phyloP scores from a whole-genome alignment of 768 basidiomycete genomes.

The Mycena capillaripes region DNA sequence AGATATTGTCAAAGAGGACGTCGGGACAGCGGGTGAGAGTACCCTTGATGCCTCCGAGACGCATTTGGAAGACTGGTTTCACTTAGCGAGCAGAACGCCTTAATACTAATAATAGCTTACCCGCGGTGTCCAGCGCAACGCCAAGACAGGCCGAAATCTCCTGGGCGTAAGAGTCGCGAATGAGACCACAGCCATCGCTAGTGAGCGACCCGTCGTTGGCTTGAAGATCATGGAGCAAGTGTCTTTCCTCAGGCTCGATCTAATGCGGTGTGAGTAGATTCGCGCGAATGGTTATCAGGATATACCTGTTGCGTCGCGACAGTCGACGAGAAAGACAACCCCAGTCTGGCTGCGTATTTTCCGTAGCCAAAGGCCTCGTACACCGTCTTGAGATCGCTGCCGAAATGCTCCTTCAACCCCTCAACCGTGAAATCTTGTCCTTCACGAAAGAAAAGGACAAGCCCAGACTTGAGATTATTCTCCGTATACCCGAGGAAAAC shows the following conservation, averaged over 20 bases:
- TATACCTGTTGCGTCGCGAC: conserved; percentile 26
- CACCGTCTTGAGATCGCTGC: conserved; percentile 34
- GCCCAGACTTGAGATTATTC: conserved; percentile 34
- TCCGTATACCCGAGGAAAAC: conserved; percentile 38
- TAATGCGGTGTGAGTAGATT: neutral
- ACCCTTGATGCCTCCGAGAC: conserved; percentile 40
- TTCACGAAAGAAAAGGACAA: conserved; percentile 38
- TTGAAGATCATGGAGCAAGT: conserved; percentile 27
- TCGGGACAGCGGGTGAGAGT: conserved; percentile 36
- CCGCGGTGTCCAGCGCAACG: conserved; percentile 27
- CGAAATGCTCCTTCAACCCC: conserved; percentile 34
- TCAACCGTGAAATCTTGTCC: conserved; percentile 29
- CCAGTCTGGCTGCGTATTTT: conserved; percentile 41
- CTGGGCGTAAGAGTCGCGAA: conserved; percentile 35
- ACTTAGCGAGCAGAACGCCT: neutral
- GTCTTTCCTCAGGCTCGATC: conserved; percentile 28
- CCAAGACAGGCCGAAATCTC: conserved; percentile 21
- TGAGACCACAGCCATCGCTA: conserved; percentile 44
- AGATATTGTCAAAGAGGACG: conserved; percentile 26
- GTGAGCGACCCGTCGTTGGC: conserved; percentile 37
- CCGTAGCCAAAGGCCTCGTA: conserved; percentile 38
- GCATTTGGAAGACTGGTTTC: conserved; percentile 33
- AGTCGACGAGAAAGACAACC: conserved; percentile 42
- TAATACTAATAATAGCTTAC: conserved; percentile 11
- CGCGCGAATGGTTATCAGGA: neutral